phyloP scores from a whole-genome alignment of 345 rosid species.

The Brassica carinata region DNA sequence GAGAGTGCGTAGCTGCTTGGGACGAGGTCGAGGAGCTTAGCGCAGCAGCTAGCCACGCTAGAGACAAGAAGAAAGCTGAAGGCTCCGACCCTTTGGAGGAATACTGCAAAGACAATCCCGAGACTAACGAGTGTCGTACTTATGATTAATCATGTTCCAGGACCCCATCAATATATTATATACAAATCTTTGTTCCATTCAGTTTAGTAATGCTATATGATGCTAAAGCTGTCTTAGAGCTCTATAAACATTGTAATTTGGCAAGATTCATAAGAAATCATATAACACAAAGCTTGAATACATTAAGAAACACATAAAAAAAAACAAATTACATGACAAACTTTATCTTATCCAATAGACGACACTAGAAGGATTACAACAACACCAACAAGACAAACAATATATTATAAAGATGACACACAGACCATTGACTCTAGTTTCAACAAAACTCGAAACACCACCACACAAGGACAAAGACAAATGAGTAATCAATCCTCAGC shows the following conservation, averaged over 20 bases:
- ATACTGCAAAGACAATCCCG: conserved; percentile 94
- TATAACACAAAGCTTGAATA: conserved; percentile 28
- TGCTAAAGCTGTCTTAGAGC: not conserved
- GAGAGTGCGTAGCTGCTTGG: conserved; percentile 97
- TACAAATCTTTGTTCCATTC: not conserved
- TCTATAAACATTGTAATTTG: conserved; percentile 12
- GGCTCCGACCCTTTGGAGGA: conserved; percentile 75
- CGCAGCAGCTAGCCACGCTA: conserved; percentile 94
- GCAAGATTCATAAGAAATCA: not conserved
- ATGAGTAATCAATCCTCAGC: conserved; percentile 24
- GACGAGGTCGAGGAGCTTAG: conserved; percentile 98
- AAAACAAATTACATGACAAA: conserved; percentile 20
- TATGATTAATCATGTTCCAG: conserved; percentile 29
- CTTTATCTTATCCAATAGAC: conserved; percentile 1
- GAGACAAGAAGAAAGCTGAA: conserved; percentile 74
- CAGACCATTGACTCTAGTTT: conserved; percentile 1
- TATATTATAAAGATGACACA: not conserved
- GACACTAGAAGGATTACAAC: conserved; percentile 20
- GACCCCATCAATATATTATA: not conserved
- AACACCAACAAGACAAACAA: not conserved
- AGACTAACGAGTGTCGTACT: conserved; percentile 89
- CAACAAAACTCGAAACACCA: conserved; percentile 25
- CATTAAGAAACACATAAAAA: not conserved
- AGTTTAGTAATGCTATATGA: not conserved
- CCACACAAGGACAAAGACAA: not conserved